Conservation (phyloP, 73 alveolate genomes). For the Stentor coeruleus region DNA sequence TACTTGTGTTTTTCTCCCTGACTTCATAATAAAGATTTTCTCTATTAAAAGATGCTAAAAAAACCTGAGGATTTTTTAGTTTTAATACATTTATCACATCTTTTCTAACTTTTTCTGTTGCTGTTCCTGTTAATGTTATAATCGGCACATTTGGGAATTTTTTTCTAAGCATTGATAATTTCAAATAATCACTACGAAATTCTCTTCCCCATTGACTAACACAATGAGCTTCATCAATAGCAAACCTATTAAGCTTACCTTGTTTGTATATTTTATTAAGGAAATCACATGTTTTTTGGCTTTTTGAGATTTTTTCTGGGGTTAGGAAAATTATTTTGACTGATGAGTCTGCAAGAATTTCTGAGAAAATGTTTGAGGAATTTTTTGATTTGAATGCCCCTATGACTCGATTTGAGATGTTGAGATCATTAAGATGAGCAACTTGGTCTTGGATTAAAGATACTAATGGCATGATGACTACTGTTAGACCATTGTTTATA, state of each 20-base stretch:
- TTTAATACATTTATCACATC: constrained; percentile 86
- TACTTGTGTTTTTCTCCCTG: constrained; percentile 59
- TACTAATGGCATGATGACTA: constrained; percentile 87
- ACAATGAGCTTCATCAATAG: constrained; percentile 99
- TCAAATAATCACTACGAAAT: constrained; percentile 91
- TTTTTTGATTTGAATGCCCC: background rate
- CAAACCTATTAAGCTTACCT: constrained; percentile 68
- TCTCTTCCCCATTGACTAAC: constrained; percentile 99
- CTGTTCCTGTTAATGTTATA: constrained; percentile 97
- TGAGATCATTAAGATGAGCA: background rate
- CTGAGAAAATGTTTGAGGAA: background rate
- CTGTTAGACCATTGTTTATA: constrained; percentile 61
- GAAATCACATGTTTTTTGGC: constrained; percentile 32
- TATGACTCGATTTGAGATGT: background rate
- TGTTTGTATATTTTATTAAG: constrained; percentile 38
- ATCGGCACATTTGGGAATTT: constrained; percentile 90
- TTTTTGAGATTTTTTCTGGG: constrained; percentile 58
- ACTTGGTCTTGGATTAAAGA: constrained; percentile 76
- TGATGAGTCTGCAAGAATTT: background rate
- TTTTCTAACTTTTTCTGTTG: constrained; percentile 86
- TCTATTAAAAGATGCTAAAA: constrained; percentile 84
- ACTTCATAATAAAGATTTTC: constrained; percentile 88
- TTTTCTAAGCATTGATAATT: constrained; percentile 66
- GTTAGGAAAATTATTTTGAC: constrained; percentile 48
- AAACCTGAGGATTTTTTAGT: constrained; percentile 69